Base-by-base conservation (phyloP, 176 grass and related monocot genomes). In the Eleusine indica region DNA sequence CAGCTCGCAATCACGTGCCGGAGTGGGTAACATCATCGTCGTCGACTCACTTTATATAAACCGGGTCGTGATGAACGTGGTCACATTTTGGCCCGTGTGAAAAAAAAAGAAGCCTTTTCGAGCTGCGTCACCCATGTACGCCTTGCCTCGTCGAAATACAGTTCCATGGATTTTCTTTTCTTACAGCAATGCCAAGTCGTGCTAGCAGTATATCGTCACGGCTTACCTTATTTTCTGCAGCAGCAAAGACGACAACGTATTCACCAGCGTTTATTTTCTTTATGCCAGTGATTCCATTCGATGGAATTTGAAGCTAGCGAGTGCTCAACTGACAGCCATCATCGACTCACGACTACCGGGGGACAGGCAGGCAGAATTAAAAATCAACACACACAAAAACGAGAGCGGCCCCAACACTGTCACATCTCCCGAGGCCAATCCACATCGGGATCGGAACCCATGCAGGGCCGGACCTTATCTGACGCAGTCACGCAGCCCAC, bases 401-500 rank as follows among this genome's bases (percentile, higher is more conserved):
- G 77, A 72, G 37, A 76, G 35, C 67, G 38, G 39, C 19, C 28
- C 80, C 63, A 75, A 5, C 68, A 49, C 35, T 54, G 46, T 74
- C 70, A 85, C 68, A 5, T 54, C 18, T 46, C 9, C 38, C 75
- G 64, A 86, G 74, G 83, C 80, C 75, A 90, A 91, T 93, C 88
- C 75, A 68, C 86, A 73, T 97, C 17, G 91, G 91, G 94, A 97
- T 97, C 81, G 43, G 87, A 77, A 81, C 64, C 68, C 49, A 0
- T 29, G 52, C 81, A 87, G 64, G 62, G 30, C 66, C 6, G 1
- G 82, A 51, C 64, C 76, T 25, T 56, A 39, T 70, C 74, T 74
- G 77, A 80, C 78, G 19, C 78, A 70, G 44, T 57, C 64, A 46
- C 82, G 25, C 70, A 51, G 46, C 77, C 68, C 80, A 89, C 74